Conservation (phyloP, 768 basidiomycete species). For the Pilatotrama ljubarskyi region DNA sequence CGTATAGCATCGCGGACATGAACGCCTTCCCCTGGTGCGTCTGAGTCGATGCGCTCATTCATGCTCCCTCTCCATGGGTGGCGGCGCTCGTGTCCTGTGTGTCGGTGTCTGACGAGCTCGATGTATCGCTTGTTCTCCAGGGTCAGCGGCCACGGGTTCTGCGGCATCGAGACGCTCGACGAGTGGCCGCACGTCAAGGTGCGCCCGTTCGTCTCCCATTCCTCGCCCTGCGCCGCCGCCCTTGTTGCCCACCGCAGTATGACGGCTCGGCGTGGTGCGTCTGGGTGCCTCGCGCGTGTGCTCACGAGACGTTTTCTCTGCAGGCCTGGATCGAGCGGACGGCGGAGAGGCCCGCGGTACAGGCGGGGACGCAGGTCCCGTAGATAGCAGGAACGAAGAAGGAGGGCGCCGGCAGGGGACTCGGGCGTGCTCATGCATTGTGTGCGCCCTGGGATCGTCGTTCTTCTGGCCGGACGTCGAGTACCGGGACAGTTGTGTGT, state of each 20-base stretch:
- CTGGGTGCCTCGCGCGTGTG: too few relatives aligned
- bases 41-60: not conserved
- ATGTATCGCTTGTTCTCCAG: conserved; percentile 6
- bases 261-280: too few relatives aligned
- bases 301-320: too few relatives aligned
- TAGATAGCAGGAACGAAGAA: not conserved
- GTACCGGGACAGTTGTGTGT: too few relatives aligned
- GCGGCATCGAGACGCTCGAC: conserved; percentile 57
- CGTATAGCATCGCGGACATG: not conserved
- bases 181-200: conserved; percentile 67
- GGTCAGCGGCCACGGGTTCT: conserved; percentile 45
- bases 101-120: too few relatives aligned
- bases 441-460: too few relatives aligned
- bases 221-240: too few relatives aligned
- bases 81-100: not conserved
- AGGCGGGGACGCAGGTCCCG: conserved; percentile 19
- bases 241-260: not conserved
- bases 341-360: conserved; percentile 18
- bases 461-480: too few relatives aligned
- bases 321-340: conserved; percentile 21
- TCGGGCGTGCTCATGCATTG: too few relatives aligned
- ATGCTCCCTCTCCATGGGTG: not conserved
- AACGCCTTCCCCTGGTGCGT: conserved; percentile 60
- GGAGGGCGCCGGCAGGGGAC: too few relatives aligned
- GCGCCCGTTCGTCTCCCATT: not conserved